Evolutionary conservation across 768 basidiomycete genomes (phyloP).

Genomic region (Mycena rebaudengoi): DNA sequence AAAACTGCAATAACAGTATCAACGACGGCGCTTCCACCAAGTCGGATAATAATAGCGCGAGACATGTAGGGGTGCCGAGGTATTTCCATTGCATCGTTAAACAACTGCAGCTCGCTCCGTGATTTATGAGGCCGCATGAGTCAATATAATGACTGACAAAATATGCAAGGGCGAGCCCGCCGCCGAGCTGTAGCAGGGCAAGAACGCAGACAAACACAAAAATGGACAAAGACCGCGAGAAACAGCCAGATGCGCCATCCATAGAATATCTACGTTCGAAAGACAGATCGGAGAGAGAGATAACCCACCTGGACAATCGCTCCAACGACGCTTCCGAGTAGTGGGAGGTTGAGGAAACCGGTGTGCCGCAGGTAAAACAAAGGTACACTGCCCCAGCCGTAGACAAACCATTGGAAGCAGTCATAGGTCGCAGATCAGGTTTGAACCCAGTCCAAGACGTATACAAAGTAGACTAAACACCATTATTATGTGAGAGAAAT

Average conservation of each 20-base stretch:
- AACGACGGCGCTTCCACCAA: constrained; percentile 8
- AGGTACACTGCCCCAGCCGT: constrained; percentile 18
- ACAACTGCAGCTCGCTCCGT: background rate
- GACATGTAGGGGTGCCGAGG: background rate
- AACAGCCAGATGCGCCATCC: constrained; percentile 26
- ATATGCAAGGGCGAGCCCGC: constrained; percentile 2
- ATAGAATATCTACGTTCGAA: constrained; percentile 17
- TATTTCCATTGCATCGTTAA: background rate
- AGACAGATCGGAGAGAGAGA: background rate
- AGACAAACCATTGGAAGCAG: constrained; percentile 27
- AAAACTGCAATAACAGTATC: constrained; percentile 17
- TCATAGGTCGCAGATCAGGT: constrained; percentile 25
- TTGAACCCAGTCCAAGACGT: constrained; percentile 26
- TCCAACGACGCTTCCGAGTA: constrained; percentile 14
- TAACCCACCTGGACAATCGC: constrained; percentile 19
- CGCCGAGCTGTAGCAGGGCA: constrained; percentile 19
- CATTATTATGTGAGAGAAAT: too few relatives aligned
- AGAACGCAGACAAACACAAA: constrained; percentile 3
- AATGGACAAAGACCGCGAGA: constrained; percentile 3
- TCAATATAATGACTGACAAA: background rate
- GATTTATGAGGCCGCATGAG: background rate
- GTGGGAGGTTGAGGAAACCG: constrained; percentile 20
- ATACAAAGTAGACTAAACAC: constrained; percentile 23
- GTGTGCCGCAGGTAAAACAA: constrained; percentile 6
- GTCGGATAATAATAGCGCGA: background rate